Conservation (phyloP, 1,284 basidiomycete species). For the Ustilago shanxiensis region DNA sequence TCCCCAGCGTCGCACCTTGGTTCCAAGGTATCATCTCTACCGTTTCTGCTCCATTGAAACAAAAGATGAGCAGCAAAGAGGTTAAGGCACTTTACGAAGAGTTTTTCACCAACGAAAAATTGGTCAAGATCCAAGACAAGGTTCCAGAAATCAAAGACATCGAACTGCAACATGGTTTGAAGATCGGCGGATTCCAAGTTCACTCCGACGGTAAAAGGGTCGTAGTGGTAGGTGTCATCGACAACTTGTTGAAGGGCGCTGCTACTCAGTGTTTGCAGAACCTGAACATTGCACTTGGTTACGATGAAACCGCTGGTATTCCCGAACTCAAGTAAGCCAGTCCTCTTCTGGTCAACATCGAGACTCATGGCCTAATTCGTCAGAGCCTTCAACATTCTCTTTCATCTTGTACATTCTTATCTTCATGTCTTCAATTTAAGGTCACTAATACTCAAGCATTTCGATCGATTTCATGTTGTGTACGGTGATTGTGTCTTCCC, state of each 20-base stretch:
- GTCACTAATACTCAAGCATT: too few relatives aligned
- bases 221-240: slow-evolving; percentile 82
- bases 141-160: slow-evolving; percentile 85
- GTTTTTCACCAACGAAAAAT: slow-evolving; percentile 80
- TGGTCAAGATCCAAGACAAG: slow-evolving; percentile 78
- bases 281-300: slow-evolving; percentile 91
- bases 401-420: too few relatives aligned
- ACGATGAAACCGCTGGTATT: slow-evolving; percentile 90
- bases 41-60: slow-evolving; percentile 82
- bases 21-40: slow-evolving; percentile 95
- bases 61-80: slow-evolving; percentile 78
- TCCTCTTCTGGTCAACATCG: too few relatives aligned
- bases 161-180: slow-evolving; percentile 86
- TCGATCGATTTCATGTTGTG: too few relatives aligned
- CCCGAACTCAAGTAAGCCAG: slow-evolving; percentile 66
- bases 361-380: too few relatives aligned
- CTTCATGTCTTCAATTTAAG: too few relatives aligned
- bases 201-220: slow-evolving; percentile 88
- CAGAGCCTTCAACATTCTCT: too few relatives aligned
- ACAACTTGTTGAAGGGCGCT: slow-evolving; percentile 96
- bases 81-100: slow-evolving; percentile 82
- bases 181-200: slow-evolving; percentile 92
- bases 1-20: slow-evolving; percentile 91
- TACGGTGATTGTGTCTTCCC: too few relatives aligned
- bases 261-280: slow-evolving; percentile 99